phyloP scores from a whole-genome alignment of 2,329 filamentous ascomycete genomes.

The Nemania sp. region DNA sequence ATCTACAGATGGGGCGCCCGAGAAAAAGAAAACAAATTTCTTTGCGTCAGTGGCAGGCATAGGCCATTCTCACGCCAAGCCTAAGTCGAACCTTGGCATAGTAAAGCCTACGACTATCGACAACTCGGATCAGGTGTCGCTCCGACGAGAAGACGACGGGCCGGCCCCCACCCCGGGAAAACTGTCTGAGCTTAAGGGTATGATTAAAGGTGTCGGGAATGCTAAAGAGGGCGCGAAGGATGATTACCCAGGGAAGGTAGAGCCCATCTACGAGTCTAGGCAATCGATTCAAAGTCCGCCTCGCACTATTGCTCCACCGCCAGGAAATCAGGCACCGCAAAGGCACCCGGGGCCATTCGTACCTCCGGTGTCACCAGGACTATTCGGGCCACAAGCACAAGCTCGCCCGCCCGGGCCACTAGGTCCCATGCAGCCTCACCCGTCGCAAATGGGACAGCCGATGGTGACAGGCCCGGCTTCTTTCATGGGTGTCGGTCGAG shows the following conservation, averaged over 20 bases:
- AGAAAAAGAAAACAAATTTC: conserved; percentile 58
- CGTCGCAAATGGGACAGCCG: conserved; percentile 27
- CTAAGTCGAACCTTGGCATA: conserved; percentile 42
- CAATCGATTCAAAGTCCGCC: conserved; percentile 42
- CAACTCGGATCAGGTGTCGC: conserved; percentile 37
- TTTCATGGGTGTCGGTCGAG: conserved; percentile 34
- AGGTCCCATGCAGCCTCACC: conserved; percentile 17
- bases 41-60: conserved; percentile 49
- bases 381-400: conserved; percentile 23
- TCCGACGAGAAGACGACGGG: conserved; percentile 33
- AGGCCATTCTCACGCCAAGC: conserved; percentile 41
- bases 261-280: conserved; percentile 36
- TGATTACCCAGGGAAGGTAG: conserved; percentile 44
- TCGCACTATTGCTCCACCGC: conserved; percentile 26
- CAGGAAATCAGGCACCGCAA: conserved; percentile 25
- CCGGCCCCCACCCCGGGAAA: conserved; percentile 43
- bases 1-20: conserved; percentile 44
- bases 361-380: conserved; percentile 5
- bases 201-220: conserved; percentile 49
- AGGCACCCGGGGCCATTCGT: conserved; percentile 28
- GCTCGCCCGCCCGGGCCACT: not conserved
- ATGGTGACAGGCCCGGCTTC: conserved; percentile 20
- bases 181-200: conserved; percentile 51
- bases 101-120: conserved; percentile 36
- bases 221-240: conserved; percentile 48